Evolutionary conservation across 306 rosid species (phyloP).

Genomic region (Acacia confusa): DNA sequence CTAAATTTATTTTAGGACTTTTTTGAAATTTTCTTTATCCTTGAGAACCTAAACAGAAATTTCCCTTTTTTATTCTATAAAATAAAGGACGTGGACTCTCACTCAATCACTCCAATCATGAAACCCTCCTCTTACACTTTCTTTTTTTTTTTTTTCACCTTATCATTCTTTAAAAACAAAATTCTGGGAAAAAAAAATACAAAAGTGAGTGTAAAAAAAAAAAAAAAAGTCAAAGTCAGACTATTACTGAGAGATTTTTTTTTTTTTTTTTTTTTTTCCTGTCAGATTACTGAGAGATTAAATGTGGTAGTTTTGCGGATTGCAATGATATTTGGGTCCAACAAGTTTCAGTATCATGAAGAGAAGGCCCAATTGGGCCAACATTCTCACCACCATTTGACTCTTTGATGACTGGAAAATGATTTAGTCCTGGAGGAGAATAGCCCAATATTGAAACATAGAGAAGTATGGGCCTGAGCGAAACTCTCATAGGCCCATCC

Average conservation of each 20-base stretch:
- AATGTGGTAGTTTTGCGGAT: too few relatives aligned
- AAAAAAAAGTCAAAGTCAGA: too few relatives aligned
- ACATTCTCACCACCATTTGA: not conserved
- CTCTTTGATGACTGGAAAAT: too few relatives aligned
- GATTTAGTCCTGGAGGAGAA: not conserved
- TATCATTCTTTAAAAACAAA: not conserved
- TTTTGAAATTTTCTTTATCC: too few relatives aligned
- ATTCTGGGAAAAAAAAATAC: too few relatives aligned
- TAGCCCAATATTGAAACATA: not conserved
- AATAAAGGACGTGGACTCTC: slow-evolving; percentile 2
- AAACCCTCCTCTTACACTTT: not conserved
- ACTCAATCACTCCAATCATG: slow-evolving; percentile 10
- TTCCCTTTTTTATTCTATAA: not conserved
- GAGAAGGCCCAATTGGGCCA: not conserved
- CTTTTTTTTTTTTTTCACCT: not conserved
- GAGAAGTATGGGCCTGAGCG: not conserved
- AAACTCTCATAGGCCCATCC: not conserved
- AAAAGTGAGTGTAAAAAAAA: too few relatives aligned
- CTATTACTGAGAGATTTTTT: too few relatives aligned
- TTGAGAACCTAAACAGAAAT: too few relatives aligned
- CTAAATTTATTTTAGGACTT: too few relatives aligned
- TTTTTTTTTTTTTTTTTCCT: too few relatives aligned
- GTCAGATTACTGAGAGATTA: too few relatives aligned
- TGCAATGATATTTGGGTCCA: not conserved
- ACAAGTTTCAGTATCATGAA: not conserved